Base-by-base conservation (phyloP, 2,329 filamentous ascomycete species). In the Cryphonectria carpinicola region DNA sequence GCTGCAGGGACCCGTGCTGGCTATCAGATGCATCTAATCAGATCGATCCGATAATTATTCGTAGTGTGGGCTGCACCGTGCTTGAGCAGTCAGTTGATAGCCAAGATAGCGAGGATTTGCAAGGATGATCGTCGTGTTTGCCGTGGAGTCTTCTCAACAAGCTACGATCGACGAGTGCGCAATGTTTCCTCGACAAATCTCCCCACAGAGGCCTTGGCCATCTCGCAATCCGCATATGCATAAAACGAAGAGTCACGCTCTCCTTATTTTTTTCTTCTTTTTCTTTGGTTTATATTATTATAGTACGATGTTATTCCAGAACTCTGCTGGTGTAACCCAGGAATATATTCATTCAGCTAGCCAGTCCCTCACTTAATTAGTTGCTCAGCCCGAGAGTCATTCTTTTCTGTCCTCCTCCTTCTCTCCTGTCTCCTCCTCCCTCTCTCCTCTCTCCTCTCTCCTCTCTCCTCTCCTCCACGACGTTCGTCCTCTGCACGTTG, bases 21-120 rank as follows among this genome's bases (percentile, higher is more conserved):
- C 79, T 62, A 77, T 80, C 70, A 66, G 67, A 69, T 71, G 35
- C 61, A 72, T 72, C 70, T 70, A 68, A 72, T 72, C 67, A 72
- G 70, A 72, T 72, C 70, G 54, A 70, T 58, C 68, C 7, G 25
- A 25, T 32, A 46, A 41, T n/a, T 28, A 10, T 1, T 56, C 3
- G 32, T 28, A 54, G n/a, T 35, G 54, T 28, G 65, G 46, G 46
- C n/a, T n/a, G 32, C 37, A 39, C 32, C 32, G 32, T 32, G 32
- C 32, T 32, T 32, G 11, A 39, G 37, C 37, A 39, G 37, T 39
- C 37, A 39, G 37, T 39, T 37, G 67, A 68, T 39, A 25, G 41
- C 58, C 5, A 68, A 68, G 67, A 37, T 49, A 41, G 70, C 66
- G 32, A 68, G 25, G n/a, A 32, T 0, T 54, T 25, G 32, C 58